Evolutionary conservation across 768 basidiomycete genomes (phyloP).

Genomic region (Trametes cinnabarina): DNA sequence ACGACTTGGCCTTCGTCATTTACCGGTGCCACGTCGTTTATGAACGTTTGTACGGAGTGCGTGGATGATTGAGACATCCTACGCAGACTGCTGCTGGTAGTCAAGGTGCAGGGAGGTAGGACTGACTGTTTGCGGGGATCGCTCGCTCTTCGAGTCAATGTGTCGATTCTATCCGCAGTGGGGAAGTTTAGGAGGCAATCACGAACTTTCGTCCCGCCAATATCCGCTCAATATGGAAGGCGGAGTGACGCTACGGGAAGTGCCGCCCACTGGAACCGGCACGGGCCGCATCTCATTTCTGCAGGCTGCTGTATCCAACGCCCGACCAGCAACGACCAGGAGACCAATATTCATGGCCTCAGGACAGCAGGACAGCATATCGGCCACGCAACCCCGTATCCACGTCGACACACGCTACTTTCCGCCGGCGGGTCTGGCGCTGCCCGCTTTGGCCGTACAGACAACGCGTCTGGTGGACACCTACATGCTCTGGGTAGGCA

Average conservation of each 20-base stretch:
- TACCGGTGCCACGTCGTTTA: conserved; percentile 1
- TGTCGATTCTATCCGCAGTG: background rate
- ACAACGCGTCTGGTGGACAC: conserved; percentile 65
- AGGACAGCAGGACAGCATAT: background rate
- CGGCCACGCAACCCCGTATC: conserved; percentile 28
- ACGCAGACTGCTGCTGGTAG: background rate
- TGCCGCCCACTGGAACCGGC: background rate
- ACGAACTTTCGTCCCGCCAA: background rate
- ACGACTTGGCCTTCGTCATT: conserved; percentile 4
- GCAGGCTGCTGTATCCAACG: background rate
- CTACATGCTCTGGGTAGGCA: conserved; percentile 82
- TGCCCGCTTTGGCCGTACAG: conserved; percentile 63
- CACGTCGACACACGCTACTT: conserved; percentile 49
- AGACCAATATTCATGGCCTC: background rate
- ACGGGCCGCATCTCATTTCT: background rate
- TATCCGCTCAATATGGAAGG: background rate
- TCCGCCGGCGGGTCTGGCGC: conserved; percentile 45
- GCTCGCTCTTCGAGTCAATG: background rate
- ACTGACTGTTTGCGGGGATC: background rate
- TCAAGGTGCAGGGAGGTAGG: background rate
- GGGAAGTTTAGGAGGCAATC: background rate
- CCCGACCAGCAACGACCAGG: background rate
- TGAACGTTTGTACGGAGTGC: background rate
- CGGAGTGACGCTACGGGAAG: background rate
- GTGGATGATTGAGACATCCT: background rate